phyloP scores from a whole-genome alignment of 495 filamentous ascomycete species.

The Aspergillus carlsbadensis region DNA sequence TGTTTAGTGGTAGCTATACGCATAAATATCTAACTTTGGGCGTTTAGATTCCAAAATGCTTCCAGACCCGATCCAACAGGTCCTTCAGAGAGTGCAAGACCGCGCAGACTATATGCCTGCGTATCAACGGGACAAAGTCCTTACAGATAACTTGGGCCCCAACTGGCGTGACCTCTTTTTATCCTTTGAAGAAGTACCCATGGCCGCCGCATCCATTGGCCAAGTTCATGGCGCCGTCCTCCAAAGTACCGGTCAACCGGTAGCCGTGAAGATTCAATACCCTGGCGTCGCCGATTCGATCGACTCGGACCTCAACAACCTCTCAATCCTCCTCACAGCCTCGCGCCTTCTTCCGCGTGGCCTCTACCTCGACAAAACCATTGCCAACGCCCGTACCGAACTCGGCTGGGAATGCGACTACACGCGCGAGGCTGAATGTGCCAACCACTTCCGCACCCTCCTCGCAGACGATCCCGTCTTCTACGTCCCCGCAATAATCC shows the following conservation, averaged over 20 bases:
- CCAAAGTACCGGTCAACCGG: slow-evolving; percentile 67
- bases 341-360: slow-evolving; percentile 87
- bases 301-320: slow-evolving; percentile 90
- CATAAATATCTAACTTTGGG: neutral
- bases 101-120: slow-evolving; percentile 97
- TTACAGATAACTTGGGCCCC: slow-evolving; percentile 72
- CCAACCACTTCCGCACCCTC: slow-evolving; percentile 68
- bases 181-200: slow-evolving; percentile 84
- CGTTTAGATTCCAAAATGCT: slow-evolving; percentile 85
- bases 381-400: slow-evolving; percentile 91
- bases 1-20: slow-evolving; percentile 7
- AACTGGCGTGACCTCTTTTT: slow-evolving; percentile 84
- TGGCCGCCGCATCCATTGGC: slow-evolving; percentile 96
- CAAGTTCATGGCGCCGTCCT: slow-evolving; percentile 89
- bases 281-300: slow-evolving; percentile 96
- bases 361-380: slow-evolving; percentile 93
- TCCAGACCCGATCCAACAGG: slow-evolving; percentile 76
- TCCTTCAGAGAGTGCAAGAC: slow-evolving; percentile 93
- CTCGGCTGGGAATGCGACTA: slow-evolving; percentile 98
- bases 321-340: slow-evolving; percentile 85
- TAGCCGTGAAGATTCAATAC: slow-evolving; percentile 97
- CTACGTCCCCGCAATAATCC: slow-evolving; percentile 71
- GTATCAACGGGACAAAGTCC: slow-evolving; percentile 83
- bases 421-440: slow-evolving; percentile 78
- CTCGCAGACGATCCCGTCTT: slow-evolving; percentile 74